Evolutionary conservation across 176 grass and related monocot species (phyloP), one percentile per base, ranked within the genome.

Genomic region (Aechmea fasciata): DNA sequence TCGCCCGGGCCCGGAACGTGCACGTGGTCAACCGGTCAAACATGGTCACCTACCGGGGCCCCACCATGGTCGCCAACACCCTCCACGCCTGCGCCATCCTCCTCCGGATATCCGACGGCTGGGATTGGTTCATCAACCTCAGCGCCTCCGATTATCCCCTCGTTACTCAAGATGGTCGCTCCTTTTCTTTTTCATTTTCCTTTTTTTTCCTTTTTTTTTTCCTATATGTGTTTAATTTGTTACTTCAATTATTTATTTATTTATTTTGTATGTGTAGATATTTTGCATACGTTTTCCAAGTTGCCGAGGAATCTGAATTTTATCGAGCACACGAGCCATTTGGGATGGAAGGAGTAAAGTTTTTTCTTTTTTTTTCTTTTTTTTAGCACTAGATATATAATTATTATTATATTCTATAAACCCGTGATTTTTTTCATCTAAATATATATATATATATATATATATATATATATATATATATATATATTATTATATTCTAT

Each of bases 71-170:
- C 1, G 65, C 94, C 49, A 99, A 90, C 51, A 99, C 94, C 14
- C 87, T 99, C 19, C 94, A 99, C 57, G 87, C 94, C 23, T 90
- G 87, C 52, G 94, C 94, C 47, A 57, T 99, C 25, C 89, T 99
- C 15, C 89, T 93, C 65, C 85, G 83, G 47, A 81, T 81, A 50
- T 84, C 79, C 67, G 79, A 75, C 15, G 19, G 71, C 13, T 97
- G 93, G 93, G 93, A 97, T 75, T 97, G 93, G 89, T 97, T 92
- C 75, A 97, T 97, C 79, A 97, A 97, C 73, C 93, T 97, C 76
- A 92, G 88, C 29, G 93, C 89, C 23, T 92, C 93, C 1, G 89
- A 92, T 69, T 97, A 97, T 80, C 93, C 93, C 12, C 87, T 97
- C 54, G 82, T 92, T 78, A 83, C 93, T 0, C 86, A 90, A 49